phyloP scores from a whole-genome alignment of 257 asterid species.

The Rhazya stricta region DNA sequence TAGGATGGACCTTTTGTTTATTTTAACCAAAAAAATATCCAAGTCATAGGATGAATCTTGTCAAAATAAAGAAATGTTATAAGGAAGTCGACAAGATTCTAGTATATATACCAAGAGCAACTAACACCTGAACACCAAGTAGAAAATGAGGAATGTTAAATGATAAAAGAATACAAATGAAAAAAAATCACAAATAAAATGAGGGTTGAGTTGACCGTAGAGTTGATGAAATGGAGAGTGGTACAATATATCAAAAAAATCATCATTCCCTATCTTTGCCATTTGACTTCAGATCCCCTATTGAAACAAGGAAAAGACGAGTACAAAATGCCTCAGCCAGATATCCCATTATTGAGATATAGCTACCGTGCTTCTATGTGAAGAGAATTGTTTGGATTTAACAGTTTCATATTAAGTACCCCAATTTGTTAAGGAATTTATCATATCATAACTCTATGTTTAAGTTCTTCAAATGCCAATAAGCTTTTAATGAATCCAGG shows the following conservation, averaged over 20 bases:
- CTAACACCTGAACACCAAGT: not conserved
- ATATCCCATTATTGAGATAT: too few relatives aligned
- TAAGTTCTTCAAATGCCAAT: not conserved
- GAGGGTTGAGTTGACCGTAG: not conserved
- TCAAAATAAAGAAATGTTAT: too few relatives aligned
- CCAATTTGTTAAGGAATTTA: not conserved
- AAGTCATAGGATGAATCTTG: not conserved
- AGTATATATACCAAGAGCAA: not conserved
- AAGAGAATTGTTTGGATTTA: not conserved
- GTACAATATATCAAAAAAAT: not conserved
- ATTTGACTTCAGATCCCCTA: not conserved
- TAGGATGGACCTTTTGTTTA: not conserved
- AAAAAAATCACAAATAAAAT: not conserved
- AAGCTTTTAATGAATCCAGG: not conserved
- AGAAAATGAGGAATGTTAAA: not conserved
- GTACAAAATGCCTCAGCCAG: not conserved
- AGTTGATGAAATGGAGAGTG: not conserved
- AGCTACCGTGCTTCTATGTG: not conserved
- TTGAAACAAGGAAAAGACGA: not conserved
- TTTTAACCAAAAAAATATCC: not conserved
- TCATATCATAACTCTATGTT: not conserved
- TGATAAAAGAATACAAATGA: not conserved
- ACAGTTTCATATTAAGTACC: not conserved
- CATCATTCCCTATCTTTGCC: not conserved
- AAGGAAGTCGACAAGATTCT: not conserved